Base-by-base conservation (phyloP, 495 filamentous ascomycete genomes). In the Aspergillus campestris region DNA sequence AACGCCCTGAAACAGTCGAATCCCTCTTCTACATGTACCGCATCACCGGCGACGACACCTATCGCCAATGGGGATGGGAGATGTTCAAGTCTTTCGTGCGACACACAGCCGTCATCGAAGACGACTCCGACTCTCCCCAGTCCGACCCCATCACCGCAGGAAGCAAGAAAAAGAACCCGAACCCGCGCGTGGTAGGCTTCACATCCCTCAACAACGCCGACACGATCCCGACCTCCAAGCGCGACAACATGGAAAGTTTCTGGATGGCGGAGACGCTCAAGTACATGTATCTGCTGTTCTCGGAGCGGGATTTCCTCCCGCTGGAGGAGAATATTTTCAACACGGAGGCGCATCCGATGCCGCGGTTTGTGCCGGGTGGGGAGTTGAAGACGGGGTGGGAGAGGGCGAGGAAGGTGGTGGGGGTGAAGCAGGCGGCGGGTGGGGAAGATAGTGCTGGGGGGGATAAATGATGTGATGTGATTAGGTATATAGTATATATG, bases 211-310 rank as follows among this genome's bases (percentile, higher is more conserved):
- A 73, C 10, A 83, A 89, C 58, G 89, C 87, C 6, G 79, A 86
- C 46, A 65, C 65, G 7, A 61, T 88, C 24, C 87, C 87, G 4
- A 74, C 86, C 0, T 50, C 55, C 12, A 65, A 66, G 43, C 71
- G 78, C 15, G 87, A 94, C 64, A 92, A 92, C 48, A 92, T 92
- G 88, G 88, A 94, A 66, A 89, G 87, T 53, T 94, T 91, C 61
- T 94, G 88, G 92, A 82, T 97, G 67, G 90, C 92, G 34, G 94
- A 99, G 69, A 99, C 94, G 31, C 72, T 99, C 33, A 99, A 99
- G 68, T 98, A 97, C 54, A 84, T 98, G 56, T 98, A 95, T 61
- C 77, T 98, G 27, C 74, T 97, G 38, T 98, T 99, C 66, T 91
- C 87, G 15, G 82, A 84, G 7, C 73, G 81, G 40, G 87, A 94